These are phyloP conservation scores for Neocucurbitaria cava DNA, from an alignment of 2,329 filamentous ascomycete species.

Conservation along the genomic window DNA sequence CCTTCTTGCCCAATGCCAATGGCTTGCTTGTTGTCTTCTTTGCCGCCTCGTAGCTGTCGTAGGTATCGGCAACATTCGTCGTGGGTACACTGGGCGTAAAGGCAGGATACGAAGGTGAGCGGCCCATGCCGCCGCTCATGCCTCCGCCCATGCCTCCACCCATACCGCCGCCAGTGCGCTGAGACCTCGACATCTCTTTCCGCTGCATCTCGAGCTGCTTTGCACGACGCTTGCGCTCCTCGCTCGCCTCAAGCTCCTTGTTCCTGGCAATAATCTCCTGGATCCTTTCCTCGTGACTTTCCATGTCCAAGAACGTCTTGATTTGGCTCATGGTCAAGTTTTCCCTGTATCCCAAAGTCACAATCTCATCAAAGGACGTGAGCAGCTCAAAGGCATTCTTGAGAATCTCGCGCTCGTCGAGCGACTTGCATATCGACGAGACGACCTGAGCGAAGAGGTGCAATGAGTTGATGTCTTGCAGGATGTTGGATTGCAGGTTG, in stretches of 20 bases:
- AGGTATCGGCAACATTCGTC: slow-evolving; percentile 74
- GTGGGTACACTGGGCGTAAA: slow-evolving; percentile 83
- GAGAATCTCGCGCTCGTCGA: slow-evolving; percentile 94
- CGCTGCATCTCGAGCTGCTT: slow-evolving; percentile 99
- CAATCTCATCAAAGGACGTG: slow-evolving; percentile 95
- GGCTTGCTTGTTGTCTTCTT: slow-evolving; percentile 87
- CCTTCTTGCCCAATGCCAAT: slow-evolving; percentile 85
- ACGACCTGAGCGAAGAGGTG: slow-evolving; percentile 98
- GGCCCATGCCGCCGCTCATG: slow-evolving; percentile 59
- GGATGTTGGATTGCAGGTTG: slow-evolving; percentile 98
- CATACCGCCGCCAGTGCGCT: slow-evolving; percentile 56
- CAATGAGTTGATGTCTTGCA: slow-evolving; percentile 98
- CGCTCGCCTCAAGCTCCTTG: slow-evolving; percentile 97
- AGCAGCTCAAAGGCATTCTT: slow-evolving; percentile 95
- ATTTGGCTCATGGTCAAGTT: slow-evolving; percentile 97
- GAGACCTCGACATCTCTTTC: slow-evolving; percentile 87
- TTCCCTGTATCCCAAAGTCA: slow-evolving; percentile 93
- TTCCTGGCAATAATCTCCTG: slow-evolving; percentile 79
- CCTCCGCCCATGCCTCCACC: slow-evolving; percentile 36
- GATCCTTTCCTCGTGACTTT: slow-evolving; percentile 97
- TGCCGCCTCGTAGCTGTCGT: slow-evolving; percentile 94
- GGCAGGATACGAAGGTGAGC: slow-evolving; percentile 83
- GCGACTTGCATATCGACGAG: slow-evolving; percentile 90
- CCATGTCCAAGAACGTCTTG: slow-evolving; percentile 99
- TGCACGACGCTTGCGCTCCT: slow-evolving; percentile 97